Base-by-base conservation (phyloP, 257 asterid species). In the Solanum bulbocastanum region DNA sequence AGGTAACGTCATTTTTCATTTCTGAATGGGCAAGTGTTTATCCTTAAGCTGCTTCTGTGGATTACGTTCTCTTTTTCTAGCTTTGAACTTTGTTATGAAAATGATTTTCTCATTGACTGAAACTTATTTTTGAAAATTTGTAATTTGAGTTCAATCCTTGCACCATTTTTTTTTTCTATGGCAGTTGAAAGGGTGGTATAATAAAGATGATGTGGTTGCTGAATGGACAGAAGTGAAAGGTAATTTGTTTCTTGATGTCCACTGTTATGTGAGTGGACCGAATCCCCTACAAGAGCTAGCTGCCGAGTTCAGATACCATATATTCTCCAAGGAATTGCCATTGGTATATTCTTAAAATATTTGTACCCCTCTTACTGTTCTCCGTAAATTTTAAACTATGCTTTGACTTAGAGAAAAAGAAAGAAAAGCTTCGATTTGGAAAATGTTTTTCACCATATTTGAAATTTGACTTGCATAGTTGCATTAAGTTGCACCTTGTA, bases 261-360 rank as follows among this genome's bases (percentile, higher is more conserved):
- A 96, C 88, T 95, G 99, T 88, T 94, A 92, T 66, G 98, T 95
- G 75, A 95, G 97, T 12, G 98, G 98, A 83, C 96, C 95, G 2
- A 92, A 95, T 91, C 89, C 94, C 72, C 85, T 93, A 16, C 93
- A 91, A 4, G 97, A 95, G 87, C 62, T 95, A 88, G 91, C 98
- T 87, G 99, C 99, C n/a, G 99, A 95, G 88, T 90, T 95, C 42
- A 92, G 99, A 90, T 96, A 96, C 94, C 95, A 94, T 69, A 95
- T 96, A 18, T 95, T 96, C 95, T 95, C 99, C 87, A 95, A 96
- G 92, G 99, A 96, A 88, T 85, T 96, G 94, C 98, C 99, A 65
- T 49, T 96, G 95, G 99, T 95, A 87, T 91, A 92, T 88, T 69
- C n/a, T 84, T 11, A 68, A 36, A 42, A 46, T 15, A 62, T 46